Base-by-base conservation (phyloP, 2,329 filamentous ascomycete genomes). In the Diaporthe vexans region DNA sequence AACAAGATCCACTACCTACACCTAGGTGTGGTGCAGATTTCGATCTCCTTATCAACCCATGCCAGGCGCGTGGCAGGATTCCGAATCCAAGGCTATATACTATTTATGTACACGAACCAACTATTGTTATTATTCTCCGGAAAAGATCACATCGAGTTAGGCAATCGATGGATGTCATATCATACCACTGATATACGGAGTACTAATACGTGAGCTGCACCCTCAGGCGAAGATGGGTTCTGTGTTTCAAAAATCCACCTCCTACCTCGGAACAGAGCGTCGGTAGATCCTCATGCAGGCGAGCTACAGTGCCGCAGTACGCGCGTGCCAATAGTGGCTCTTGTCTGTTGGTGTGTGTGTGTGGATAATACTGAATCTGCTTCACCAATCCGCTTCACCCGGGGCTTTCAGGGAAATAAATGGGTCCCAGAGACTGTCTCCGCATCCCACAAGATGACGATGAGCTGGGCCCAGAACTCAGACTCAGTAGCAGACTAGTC, bases 391-490 rank as follows among this genome's bases (percentile, higher is more conserved):
- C 17, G 40, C 40, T 40, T 40, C 37, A 13, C n/a, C 63, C 21
- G 46, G 46, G 21, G 46, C 46, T 35, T 52, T 26, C 63, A 67
- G 29, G 61, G 61, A 52, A 67, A 52, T 24, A 52, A 52, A 67
- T 52, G 46, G 46, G 61, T 29, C 5, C 61, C 29, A 52, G 46
- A 24, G 63, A 21, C 29, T 52, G 33, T 40, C 63, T 40, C 63
- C 63, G 63, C 63, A 48, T 68, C 63, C 63, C 63, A 54, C 63
- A 54, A 40, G 63, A 68, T 68, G 63, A 68, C 63, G 63, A 54
- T 68, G 48, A 40, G 63, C 63, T 54, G 63, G 63, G 63, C 21
- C 63, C 63, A 54, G 48, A 68, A 35, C 48, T 48, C 37, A 40
- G 48, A 68, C 59, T 63, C 40, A 8, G 19, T 21, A 21, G 58